Conservation (phyloP, 768 basidiomycete genomes). For the Rhizopogon vulgaris region DNA sequence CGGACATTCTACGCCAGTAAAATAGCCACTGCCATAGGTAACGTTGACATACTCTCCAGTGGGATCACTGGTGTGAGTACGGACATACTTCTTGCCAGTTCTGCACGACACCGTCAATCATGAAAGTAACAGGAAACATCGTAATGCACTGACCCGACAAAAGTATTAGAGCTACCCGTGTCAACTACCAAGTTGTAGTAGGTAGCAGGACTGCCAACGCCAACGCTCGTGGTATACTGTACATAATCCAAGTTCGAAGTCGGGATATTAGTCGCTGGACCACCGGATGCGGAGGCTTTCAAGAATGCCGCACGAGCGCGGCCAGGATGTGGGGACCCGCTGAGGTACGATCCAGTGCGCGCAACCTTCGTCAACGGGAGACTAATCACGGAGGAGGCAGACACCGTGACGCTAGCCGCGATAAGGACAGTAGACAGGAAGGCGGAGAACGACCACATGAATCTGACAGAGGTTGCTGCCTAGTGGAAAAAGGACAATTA, state of each 20-base stretch:
- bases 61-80: slow-evolving; percentile 16
- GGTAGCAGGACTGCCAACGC: slow-evolving; percentile 21
- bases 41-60: slow-evolving; percentile 16
- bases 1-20: slow-evolving; percentile 31
- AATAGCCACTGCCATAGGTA: slow-evolving; percentile 7
- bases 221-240: slow-evolving; percentile 17
- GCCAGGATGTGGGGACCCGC: slow-evolving; percentile 12
- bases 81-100: slow-evolving; percentile 13
- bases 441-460: slow-evolving; percentile 10
- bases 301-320: slow-evolving; percentile 12
- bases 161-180: slow-evolving; percentile 28
- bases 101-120: slow-evolving; percentile 6
- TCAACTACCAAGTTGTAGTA: slow-evolving; percentile 25
- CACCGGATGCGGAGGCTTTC: neutral
- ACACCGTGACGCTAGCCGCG: neutral
- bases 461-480: neutral
- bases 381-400: slow-evolving; percentile 4
- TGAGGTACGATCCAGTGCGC: slow-evolving; percentile 10
- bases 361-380: slow-evolving; percentile 10
- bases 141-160: slow-evolving; percentile 14
- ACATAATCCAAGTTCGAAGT: slow-evolving; percentile 9
- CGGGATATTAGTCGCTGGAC: slow-evolving; percentile 11
- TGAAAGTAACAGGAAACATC: neutral
- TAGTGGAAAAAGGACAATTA: too few species aligned
- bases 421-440: slow-evolving; percentile 5